A percentile compares a stretch with the other conserved stretches of the same genome.
phyloP scores from a whole-genome alignment of 192 early-diverging fungal genomes.

The Backusella circina region DNA sequence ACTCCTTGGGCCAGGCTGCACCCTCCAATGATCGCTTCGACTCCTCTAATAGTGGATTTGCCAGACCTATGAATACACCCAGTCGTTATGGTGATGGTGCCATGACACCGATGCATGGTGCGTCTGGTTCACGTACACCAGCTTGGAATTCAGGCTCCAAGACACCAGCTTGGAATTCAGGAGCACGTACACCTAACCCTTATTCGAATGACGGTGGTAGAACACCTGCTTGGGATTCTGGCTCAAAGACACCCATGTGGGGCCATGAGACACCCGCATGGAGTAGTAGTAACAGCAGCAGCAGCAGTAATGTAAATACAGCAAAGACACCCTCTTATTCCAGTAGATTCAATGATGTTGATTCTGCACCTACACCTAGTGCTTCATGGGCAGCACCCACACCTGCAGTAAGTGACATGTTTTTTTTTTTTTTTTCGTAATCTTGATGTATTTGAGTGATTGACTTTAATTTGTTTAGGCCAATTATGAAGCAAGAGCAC shows the following conservation, averaged over 20 bases:
- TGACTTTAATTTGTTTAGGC: slow-evolving; percentile 9
- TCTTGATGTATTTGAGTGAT: background rate
- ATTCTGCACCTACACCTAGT: slow-evolving; percentile 48
- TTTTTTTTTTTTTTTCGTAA: background rate
- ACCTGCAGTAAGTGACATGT: slow-evolving; percentile 17
- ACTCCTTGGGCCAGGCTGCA: slow-evolving; percentile 46
- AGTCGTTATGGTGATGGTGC: slow-evolving; percentile 40
- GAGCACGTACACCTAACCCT: slow-evolving; percentile 54
- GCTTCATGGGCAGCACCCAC: slow-evolving; percentile 21
- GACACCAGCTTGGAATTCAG: slow-evolving; percentile 53
- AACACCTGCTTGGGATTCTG: slow-evolving; percentile 56
- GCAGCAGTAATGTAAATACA: background rate
- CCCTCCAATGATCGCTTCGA: slow-evolving; percentile 14
- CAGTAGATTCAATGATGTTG: slow-evolving; percentile 29
- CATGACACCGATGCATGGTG: slow-evolving; percentile 42
- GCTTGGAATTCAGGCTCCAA: slow-evolving; percentile 34
- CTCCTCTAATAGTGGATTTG: slow-evolving; percentile 25
- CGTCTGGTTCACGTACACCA: slow-evolving; percentile 12
- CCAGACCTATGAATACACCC: slow-evolving; percentile 25
- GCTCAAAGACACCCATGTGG: slow-evolving; percentile 53
- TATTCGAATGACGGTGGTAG: slow-evolving; percentile 41
- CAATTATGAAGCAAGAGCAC: slow-evolving; percentile 32
- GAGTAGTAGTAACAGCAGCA: slow-evolving; percentile 52
- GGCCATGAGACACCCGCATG: slow-evolving; percentile 60
- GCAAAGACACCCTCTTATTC: background rate